phyloP scores from a whole-genome alignment of 495 filamentous ascomycete genomes.

The Aspergillus coremiiformis region DNA sequence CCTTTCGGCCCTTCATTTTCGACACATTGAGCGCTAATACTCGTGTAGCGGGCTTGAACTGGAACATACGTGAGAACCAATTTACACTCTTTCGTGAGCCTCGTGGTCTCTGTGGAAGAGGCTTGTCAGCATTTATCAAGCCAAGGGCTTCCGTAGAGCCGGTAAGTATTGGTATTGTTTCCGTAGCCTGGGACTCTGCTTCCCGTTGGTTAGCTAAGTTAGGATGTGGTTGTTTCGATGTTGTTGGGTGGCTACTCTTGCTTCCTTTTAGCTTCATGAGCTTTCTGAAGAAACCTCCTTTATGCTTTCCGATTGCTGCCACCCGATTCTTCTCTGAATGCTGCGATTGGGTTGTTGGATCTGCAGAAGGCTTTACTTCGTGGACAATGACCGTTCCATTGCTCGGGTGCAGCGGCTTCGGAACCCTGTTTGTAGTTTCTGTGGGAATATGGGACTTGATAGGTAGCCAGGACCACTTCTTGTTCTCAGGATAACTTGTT shows the following conservation, averaged over 20 bases:
- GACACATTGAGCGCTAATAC: conserved; percentile 66
- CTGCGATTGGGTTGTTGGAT: neutral
- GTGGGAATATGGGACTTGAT: conserved; percentile 42
- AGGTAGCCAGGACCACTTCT: conserved; percentile 63
- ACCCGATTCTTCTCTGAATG: conserved; percentile 3
- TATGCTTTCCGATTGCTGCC: conserved; percentile 4
- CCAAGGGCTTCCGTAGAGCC: conserved; percentile 12
- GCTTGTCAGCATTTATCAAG: conserved; percentile 8
- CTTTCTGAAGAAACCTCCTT: conserved; percentile 22
- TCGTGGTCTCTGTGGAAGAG: conserved; percentile 9
- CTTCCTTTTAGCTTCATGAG: conserved; percentile 28
- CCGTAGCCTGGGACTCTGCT: conserved; percentile 3
- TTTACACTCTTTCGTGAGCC: conserved; percentile 41
- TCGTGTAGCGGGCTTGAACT: conserved; percentile 73
- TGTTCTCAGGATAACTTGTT: conserved; percentile 26
- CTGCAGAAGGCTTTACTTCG: conserved; percentile 8
- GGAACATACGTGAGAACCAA: conserved; percentile 81
- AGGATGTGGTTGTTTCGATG: neutral
- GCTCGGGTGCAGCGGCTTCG: conserved; percentile 18
- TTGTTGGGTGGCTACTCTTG: conserved; percentile 11
- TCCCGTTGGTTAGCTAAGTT: neutral
- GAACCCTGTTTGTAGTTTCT: conserved; percentile 12
- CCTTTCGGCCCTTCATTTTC: conserved; percentile 61
- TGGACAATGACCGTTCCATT: conserved; percentile 24
- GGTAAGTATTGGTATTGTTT: conserved; percentile 13